phyloP scores from a whole-genome alignment of 768 basidiomycete genomes.

The Cubamyces lactineus region DNA sequence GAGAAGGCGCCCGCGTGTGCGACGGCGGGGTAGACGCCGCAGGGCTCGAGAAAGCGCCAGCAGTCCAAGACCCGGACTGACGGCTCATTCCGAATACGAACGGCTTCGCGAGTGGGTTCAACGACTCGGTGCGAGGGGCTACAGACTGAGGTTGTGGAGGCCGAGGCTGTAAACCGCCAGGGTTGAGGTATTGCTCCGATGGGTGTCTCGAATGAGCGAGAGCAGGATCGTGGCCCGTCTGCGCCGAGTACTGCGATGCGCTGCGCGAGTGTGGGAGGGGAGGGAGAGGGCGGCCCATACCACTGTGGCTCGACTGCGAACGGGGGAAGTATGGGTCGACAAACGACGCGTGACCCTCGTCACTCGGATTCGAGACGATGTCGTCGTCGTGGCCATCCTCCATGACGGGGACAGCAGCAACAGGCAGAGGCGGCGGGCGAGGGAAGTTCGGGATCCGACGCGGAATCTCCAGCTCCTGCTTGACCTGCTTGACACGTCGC shows the following conservation, averaged over 20 bases:
- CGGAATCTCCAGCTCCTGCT: slow-evolving; percentile 58
- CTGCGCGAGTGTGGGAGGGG: slow-evolving; percentile 68
- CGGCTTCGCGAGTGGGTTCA: slow-evolving; percentile 84
- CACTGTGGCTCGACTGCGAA: slow-evolving; percentile 47
- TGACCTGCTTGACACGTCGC: slow-evolving; percentile 45
- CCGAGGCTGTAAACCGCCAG: slow-evolving; percentile 30
- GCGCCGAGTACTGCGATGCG: slow-evolving; percentile 60
- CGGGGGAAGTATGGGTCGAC: slow-evolving; percentile 34
- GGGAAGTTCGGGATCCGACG: slow-evolving; percentile 81
- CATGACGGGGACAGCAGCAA: slow-evolving; percentile 29
- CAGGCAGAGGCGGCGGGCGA: slow-evolving; percentile 60
- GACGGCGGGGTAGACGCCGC: slow-evolving; percentile 38
- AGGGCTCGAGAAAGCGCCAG: slow-evolving; percentile 32
- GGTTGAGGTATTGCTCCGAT: slow-evolving; percentile 46
- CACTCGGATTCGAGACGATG: slow-evolving; percentile 85
- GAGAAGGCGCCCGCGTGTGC: slow-evolving; percentile 47
- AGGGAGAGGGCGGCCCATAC: slow-evolving; percentile 55
- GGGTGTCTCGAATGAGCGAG: slow-evolving; percentile 62
- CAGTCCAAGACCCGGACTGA: slow-evolving; percentile 40
- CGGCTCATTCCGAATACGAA: slow-evolving; percentile 71
- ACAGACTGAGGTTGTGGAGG: slow-evolving; percentile 18
- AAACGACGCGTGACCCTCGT: slow-evolving; percentile 52
- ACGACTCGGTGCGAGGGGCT: slow-evolving; percentile 35
- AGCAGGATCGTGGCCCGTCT: slow-evolving; percentile 54
- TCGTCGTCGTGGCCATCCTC: slow-evolving; percentile 50